Percentiles rank a stretch among this genome's conserved stretches.
These are phyloP conservation scores for Neoascochyta sp. DNA, from an alignment of 2,329 filamentous ascomycete genomes.

Conservation along the genomic window DNA sequence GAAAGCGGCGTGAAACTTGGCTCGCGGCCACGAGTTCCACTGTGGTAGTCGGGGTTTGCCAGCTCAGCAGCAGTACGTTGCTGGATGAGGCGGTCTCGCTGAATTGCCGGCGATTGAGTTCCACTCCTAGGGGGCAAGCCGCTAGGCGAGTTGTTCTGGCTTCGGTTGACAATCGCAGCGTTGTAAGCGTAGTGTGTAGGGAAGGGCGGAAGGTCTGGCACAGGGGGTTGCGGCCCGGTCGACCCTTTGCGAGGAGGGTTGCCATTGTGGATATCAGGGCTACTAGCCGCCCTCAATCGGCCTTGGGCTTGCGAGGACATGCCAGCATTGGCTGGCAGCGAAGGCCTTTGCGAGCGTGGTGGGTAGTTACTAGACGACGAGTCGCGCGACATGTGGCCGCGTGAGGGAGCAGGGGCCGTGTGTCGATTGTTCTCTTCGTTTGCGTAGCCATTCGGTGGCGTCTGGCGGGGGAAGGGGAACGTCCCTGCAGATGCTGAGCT, in stretches of 20 bases:
- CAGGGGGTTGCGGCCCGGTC: constrained; percentile 44
- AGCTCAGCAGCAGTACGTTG: constrained; percentile 35
- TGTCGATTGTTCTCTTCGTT: constrained; percentile 73
- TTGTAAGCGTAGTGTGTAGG: constrained; percentile 57
- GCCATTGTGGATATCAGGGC: constrained; percentile 77
- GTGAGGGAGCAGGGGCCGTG: constrained; percentile 81
- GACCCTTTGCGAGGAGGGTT: constrained; percentile 55
- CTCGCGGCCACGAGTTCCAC: constrained; percentile 30
- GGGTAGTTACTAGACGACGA: constrained; percentile 69
- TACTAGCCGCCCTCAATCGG: constrained; percentile 86
- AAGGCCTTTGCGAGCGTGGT: constrained; percentile 70
- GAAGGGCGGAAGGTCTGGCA: constrained; percentile 50
- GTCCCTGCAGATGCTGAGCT: constrained; percentile 69
- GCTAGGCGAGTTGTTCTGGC: constrained; percentile 75
- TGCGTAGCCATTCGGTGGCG: constrained; percentile 67
- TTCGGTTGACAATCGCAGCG: constrained; percentile 65
- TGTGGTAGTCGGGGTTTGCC: constrained; percentile 40
- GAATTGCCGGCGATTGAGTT: constrained; percentile 67
- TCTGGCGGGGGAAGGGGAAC: constrained; percentile 75
- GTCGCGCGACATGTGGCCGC: constrained; percentile 67
- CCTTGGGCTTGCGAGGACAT: constrained; percentile 46
- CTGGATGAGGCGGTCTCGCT: constrained; percentile 55
- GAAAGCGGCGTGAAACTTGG: constrained; percentile 24
- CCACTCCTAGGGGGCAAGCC: constrained; percentile 64
- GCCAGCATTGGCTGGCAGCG: constrained; percentile 65